Evolutionary conservation across 2,329 filamentous ascomycete genomes (phyloP).

Genomic region (Thelonectria blattea): DNA sequence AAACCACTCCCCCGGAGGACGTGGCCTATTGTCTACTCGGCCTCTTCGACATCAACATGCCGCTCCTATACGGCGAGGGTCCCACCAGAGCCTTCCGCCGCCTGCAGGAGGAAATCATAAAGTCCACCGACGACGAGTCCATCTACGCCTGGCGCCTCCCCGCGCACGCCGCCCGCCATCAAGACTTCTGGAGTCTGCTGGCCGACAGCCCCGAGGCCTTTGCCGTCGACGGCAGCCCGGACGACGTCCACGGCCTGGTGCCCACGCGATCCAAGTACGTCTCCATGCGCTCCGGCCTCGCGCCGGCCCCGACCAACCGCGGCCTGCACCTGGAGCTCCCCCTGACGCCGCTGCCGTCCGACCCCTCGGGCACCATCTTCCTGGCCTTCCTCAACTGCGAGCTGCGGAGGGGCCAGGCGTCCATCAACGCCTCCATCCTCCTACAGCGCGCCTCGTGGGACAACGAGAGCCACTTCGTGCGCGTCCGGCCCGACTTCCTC

Average conservation of each 20-base stretch:
- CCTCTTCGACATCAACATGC: slow-evolving; percentile 44
- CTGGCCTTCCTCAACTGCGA: slow-evolving; percentile 40
- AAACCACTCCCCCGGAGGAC: slow-evolving; percentile 41
- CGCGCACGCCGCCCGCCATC: slow-evolving; percentile 17
- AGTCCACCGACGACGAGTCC: slow-evolving; percentile 39
- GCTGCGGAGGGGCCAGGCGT: slow-evolving; percentile 31
- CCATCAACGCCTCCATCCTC: slow-evolving; percentile 37
- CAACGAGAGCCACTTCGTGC: slow-evolving; percentile 37
- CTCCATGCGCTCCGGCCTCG: slow-evolving; percentile 30
- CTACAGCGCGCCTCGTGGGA: slow-evolving; percentile 39
- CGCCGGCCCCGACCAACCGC: slow-evolving; percentile 32
- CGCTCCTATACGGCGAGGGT: slow-evolving; percentile 43
- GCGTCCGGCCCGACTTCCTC: slow-evolving; percentile 36
- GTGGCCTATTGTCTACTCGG: slow-evolving; percentile 43
- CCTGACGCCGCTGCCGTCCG: slow-evolving; percentile 37
- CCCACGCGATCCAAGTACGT: slow-evolving; percentile 35
- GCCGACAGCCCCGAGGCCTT: slow-evolving; percentile 38
- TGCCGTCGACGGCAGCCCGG: slow-evolving; percentile 26
- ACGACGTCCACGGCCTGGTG: slow-evolving; percentile 26
- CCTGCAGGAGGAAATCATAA: slow-evolving; percentile 40
- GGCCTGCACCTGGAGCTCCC: slow-evolving; percentile 37
- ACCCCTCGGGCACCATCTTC: slow-evolving; percentile 37
- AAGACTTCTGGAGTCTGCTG: slow-evolving; percentile 38
- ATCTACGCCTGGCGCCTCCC: slow-evolving; percentile 38
- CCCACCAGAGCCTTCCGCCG: slow-evolving; percentile 37